These are phyloP conservation scores for Phytophthora citricola DNA, from an alignment of 352 stramenopile species.

Conservation along the genomic window DNA sequence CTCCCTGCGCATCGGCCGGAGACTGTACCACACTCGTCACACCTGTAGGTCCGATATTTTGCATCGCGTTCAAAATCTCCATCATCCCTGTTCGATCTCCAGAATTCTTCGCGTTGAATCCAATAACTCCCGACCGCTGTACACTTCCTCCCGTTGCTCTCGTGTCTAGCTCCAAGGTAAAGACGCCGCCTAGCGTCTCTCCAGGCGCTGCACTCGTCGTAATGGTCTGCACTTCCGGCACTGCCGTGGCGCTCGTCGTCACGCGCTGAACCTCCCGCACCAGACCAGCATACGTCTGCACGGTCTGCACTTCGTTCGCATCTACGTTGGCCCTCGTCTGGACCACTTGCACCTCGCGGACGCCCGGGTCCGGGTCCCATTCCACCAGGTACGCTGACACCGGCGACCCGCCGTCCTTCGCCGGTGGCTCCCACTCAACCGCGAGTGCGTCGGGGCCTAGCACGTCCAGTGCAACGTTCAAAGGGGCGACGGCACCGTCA, in stretches of 20 bases:
- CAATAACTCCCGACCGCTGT: conserved; percentile 94
- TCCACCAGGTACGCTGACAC: conserved; percentile 89
- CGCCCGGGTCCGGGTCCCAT: conserved; percentile 92
- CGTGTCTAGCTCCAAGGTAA: conserved; percentile 93
- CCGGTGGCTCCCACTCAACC: conserved; percentile 78
- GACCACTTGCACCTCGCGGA: conserved; percentile 90
- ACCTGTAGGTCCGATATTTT: conserved; percentile 66
- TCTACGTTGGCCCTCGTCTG: conserved; percentile 82
- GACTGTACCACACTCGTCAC: conserved; percentile 68
- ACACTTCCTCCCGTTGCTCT: conserved; percentile 82
- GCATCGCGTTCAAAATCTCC: conserved; percentile 86
- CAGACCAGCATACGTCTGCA: conserved; percentile 84
- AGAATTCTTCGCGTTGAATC: conserved; percentile 70
- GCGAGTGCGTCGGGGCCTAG: conserved; percentile 77
- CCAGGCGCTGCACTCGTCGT: conserved; percentile 85
- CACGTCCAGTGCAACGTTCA: conserved; percentile 69
- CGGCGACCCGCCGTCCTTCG: conserved; percentile 73
- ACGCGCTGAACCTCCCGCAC: conserved; percentile 93
- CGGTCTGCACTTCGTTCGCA: conserved; percentile 94
- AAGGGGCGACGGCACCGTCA: conserved; percentile 52
- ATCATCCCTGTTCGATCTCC: conserved; percentile 57
- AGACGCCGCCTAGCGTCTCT: conserved; percentile 87
- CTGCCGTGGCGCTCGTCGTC: conserved; percentile 66
- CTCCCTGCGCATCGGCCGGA: conserved; percentile 79
- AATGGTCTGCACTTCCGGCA: conserved; percentile 85